phyloP scores from a whole-genome alignment of 805 yeast species.

The Myxozyma geophila region DNA sequence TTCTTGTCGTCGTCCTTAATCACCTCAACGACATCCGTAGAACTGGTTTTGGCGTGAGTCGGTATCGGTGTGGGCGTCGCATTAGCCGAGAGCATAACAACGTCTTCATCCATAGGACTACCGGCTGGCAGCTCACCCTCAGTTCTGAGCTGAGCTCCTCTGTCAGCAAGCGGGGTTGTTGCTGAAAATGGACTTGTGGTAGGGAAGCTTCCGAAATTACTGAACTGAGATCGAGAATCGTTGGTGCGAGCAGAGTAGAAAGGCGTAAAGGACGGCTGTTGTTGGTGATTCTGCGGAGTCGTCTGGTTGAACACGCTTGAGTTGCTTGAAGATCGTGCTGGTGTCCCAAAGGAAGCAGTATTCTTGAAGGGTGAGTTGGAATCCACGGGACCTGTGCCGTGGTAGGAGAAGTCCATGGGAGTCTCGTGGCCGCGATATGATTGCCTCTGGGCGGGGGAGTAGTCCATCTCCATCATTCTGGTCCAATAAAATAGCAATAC shows the following conservation, averaged over 20 bases:
- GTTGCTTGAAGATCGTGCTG: slow-evolving; percentile 7
- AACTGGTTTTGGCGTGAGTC: background rate
- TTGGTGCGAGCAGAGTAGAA: slow-evolving; percentile 18
- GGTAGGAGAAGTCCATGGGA: slow-evolving; percentile 32
- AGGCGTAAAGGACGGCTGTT: slow-evolving; percentile 12
- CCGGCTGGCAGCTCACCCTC: slow-evolving; percentile 1
- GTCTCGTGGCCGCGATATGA: slow-evolving; percentile 26
- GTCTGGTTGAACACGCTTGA: background rate
- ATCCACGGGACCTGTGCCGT: slow-evolving; percentile 25
- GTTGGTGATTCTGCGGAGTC: slow-evolving; percentile 4
- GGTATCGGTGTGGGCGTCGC: slow-evolving; percentile 13
- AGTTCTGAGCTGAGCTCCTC: background rate
- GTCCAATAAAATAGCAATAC: background rate
- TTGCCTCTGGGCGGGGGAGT: slow-evolving; percentile 7
- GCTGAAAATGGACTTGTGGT: background rate
- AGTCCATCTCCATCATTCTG: slow-evolving; percentile 21
- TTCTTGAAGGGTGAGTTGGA: slow-evolving; percentile 18
- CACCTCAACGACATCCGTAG: background rate
- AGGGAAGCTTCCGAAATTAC: background rate
- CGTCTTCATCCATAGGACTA: slow-evolving; percentile 30
- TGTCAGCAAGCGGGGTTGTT: background rate
- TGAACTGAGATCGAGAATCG: background rate
- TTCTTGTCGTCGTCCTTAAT: background rate
- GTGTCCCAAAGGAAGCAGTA: slow-evolving; percentile 9
- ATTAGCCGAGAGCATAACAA: slow-evolving; percentile 23